Percentiles rank a stretch among this genome's conserved stretches.
phyloP scores from a whole-genome alignment of 1,284 basidiomycete species.

The Grifola frondosa region DNA sequence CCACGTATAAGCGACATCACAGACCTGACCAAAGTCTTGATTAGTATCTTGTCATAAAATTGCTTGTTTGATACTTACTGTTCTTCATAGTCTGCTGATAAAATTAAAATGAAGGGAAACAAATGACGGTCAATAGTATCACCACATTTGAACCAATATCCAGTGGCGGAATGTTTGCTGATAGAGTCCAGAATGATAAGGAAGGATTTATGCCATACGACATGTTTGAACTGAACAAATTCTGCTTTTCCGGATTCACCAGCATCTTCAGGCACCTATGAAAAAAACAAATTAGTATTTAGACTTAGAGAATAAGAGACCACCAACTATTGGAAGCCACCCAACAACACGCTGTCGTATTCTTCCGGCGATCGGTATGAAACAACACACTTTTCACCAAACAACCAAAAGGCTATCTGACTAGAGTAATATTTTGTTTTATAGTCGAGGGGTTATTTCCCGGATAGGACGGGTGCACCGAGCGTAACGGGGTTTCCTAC shows the following conservation, averaged over 20 bases:
- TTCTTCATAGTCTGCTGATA: slow-evolving; percentile 34
- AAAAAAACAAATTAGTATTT: slow-evolving; percentile 1
- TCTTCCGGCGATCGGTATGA: slow-evolving; percentile 16
- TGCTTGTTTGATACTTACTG: slow-evolving; percentile 13
- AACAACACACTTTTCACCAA: slow-evolving; percentile 41
- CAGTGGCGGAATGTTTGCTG: slow-evolving; percentile 15
- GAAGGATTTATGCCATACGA: slow-evolving; percentile 31
- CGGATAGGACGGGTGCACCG: no score
- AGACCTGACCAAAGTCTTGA: slow-evolving; percentile 6
- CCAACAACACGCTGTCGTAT: slow-evolving; percentile 1
- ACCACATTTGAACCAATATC: slow-evolving; percentile 23
- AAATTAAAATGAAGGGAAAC: slow-evolving; percentile 30
- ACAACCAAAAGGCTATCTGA: no score
- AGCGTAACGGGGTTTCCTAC: no score
- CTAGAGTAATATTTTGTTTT: no score
- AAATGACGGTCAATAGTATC: slow-evolving; percentile 20
- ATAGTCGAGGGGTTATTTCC: no score
- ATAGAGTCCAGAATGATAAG: slow-evolving; percentile 17
- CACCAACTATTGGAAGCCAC: slow-evolving; percentile 39
- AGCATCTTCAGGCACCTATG: slow-evolving; percentile 20
- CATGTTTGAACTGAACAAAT: slow-evolving; percentile 23
- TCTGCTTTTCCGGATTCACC: slow-evolving; percentile 14
- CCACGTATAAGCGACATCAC: slow-evolving; percentile 20
- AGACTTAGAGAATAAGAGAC: neutral
- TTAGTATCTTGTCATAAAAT: neutral